Evolutionary conservation across 1,284 basidiomycete genomes (phyloP).

Genomic region (Pulveroboletus sp.): DNA sequence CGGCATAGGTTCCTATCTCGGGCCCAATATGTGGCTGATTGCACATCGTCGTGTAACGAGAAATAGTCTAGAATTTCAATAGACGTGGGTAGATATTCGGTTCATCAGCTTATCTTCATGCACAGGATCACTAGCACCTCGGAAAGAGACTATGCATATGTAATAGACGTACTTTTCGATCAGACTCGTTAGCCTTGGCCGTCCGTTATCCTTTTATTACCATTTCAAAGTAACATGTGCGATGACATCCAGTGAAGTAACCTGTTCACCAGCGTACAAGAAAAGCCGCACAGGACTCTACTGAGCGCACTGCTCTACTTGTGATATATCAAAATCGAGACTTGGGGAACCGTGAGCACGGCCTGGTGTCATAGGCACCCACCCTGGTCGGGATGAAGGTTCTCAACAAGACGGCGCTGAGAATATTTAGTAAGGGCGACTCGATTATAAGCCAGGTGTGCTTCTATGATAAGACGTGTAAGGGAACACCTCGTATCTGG

Average conservation of each 20-base stretch:
- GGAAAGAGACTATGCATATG: too few relatives aligned
- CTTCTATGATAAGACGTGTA: slow-evolving; percentile 14
- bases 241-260: slow-evolving; percentile 48
- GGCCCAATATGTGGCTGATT: too few relatives aligned
- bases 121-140: too few relatives aligned
- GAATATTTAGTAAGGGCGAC: slow-evolving; percentile 68
- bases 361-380: slow-evolving; percentile 12
- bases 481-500: slow-evolving; percentile 4
- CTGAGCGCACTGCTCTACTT: slow-evolving; percentile 59
- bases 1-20: too few relatives aligned
- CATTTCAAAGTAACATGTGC: too few relatives aligned
- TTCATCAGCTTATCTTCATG: too few relatives aligned
- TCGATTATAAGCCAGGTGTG: slow-evolving; percentile 47
- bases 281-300: slow-evolving; percentile 54
- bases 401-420: slow-evolving; percentile 61
- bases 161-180: too few relatives aligned
- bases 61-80: too few relatives aligned
- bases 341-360: neutral
- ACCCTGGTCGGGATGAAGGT: slow-evolving; percentile 65
- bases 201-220: too few relatives aligned
- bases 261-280: slow-evolving; percentile 57
- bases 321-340: neutral
- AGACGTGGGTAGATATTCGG: too few relatives aligned
- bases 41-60: too few relatives aligned
- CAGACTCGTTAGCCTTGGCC: too few relatives aligned